A percentile compares a stretch with the other conserved stretches of the same genome.
phyloP scores from a whole-genome alignment of 306 rosid species.

The Potentilla sterilis region DNA sequence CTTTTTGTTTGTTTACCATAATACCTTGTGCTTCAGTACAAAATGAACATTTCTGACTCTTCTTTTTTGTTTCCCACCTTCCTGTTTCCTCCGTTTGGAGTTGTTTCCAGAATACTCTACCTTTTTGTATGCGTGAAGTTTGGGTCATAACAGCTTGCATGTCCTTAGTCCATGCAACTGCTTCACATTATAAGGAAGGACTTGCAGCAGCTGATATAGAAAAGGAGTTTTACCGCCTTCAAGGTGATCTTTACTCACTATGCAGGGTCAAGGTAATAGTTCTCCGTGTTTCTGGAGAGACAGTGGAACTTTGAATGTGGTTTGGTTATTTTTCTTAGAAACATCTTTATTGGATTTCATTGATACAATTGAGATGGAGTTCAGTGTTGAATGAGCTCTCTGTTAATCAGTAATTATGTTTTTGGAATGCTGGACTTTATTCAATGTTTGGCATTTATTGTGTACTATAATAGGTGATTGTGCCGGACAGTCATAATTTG shows the following conservation, averaged over 20 bases:
- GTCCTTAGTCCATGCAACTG: constrained; percentile 68
- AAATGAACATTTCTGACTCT: constrained; percentile 20
- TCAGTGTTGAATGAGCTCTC: constrained; percentile 17
- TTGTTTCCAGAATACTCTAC: constrained; percentile 75
- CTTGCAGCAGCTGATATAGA: constrained; percentile 65
- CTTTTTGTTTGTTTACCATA: constrained; percentile 12
- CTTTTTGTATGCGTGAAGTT: constrained; percentile 94
- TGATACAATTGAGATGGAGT: background rate
- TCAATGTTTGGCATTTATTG: constrained; percentile 18
- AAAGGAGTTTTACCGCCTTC: constrained; percentile 84
- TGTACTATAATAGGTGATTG: constrained; percentile 12
- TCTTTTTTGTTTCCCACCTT: constrained; percentile 12
- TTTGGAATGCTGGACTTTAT: constrained; percentile 17
- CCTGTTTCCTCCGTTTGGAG: constrained; percentile 34
- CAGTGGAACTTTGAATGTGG: constrained; percentile 20
- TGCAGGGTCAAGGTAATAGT: constrained; percentile 84
- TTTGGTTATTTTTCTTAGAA: background rate
- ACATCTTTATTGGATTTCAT: no score
- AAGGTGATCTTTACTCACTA: constrained; percentile 88
- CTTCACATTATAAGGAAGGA: constrained; percentile 68
- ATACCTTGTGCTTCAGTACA: constrained; percentile 21
- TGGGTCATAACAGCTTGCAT: constrained; percentile 92
- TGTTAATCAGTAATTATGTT: constrained; percentile 22
- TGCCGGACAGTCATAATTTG: background rate
- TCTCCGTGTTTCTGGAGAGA: constrained; percentile 22